Conservation (phyloP, 1,139 yeast species). For the Pichia terricola region DNA sequence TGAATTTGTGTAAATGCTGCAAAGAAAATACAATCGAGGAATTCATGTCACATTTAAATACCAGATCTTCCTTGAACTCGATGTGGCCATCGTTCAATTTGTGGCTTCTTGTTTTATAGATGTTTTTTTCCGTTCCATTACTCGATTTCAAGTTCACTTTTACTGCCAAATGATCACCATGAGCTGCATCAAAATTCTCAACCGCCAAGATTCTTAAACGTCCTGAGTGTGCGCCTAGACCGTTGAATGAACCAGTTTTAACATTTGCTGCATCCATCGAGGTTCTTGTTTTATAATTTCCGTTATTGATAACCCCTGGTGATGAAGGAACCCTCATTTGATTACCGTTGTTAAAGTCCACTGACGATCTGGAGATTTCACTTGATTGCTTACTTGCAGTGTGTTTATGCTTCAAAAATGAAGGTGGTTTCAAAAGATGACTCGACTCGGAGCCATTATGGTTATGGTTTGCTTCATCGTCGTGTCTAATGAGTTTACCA, state of each 20-base stretch:
- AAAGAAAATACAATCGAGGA: constrained; percentile 51
- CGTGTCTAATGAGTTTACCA: background rate
- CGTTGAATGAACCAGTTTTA: constrained; percentile 27
- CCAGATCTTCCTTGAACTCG: constrained; percentile 55
- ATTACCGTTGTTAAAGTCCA: background rate
- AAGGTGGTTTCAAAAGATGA: background rate
- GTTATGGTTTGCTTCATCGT: background rate
- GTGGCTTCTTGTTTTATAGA: constrained; percentile 55
- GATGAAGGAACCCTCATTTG: constrained; percentile 24
- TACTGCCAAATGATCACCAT: constrained; percentile 37
- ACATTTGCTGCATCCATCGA: constrained; percentile 15
- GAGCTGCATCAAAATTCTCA: background rate
- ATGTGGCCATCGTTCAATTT: constrained; percentile 38
- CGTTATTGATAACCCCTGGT: constrained; percentile 9
- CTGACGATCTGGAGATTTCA: background rate
- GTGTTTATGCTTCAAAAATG: background rate
- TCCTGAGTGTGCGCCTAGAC: constrained; percentile 41
- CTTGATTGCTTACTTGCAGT: background rate
- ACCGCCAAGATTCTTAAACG: constrained; percentile 32
- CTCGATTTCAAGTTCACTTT: constrained; percentile 43
- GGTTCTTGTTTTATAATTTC: constrained; percentile 21
- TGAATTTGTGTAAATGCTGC: constrained; percentile 63
- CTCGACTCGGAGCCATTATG: background rate
- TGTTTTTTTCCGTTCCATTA: constrained; percentile 40
- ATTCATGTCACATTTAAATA: constrained; percentile 57